Percentiles rank a stretch among this genome's conserved stretches.
Conservation (phyloP, 2,329 filamentous ascomycete species). For the Diplodia scrobiculata region DNA sequence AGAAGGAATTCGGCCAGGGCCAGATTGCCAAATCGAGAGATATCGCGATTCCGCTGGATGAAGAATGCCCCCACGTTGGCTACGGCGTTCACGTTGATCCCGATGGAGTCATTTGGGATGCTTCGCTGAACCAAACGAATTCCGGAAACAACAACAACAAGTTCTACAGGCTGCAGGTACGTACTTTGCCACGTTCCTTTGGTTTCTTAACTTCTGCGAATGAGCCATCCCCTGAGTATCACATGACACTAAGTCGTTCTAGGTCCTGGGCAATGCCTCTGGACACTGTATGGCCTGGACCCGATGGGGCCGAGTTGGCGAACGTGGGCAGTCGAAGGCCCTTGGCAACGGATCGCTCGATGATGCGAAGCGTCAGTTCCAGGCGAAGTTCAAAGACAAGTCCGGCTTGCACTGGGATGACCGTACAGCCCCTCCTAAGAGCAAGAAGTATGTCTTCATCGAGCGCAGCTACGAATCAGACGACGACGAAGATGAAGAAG, state of each 20-base stretch:
- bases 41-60: slow-evolving; percentile 53
- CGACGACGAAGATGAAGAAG: slow-evolving; percentile 59
- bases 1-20: slow-evolving; percentile 35
- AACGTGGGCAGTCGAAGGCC: slow-evolving; percentile 51
- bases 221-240: not conserved
- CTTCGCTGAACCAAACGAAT: slow-evolving; percentile 77
- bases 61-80: slow-evolving; percentile 41
- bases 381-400: slow-evolving; percentile 62
- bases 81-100: slow-evolving; percentile 66
- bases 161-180: slow-evolving; percentile 73
- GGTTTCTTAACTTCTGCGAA: not conserved
- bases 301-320: slow-evolving; percentile 76
- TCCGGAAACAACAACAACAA: slow-evolving; percentile 75
- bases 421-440: slow-evolving; percentile 58
- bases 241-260: slow-evolving; percentile 27
- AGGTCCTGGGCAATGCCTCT: slow-evolving; percentile 23
- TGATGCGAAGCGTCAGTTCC: slow-evolving; percentile 50
- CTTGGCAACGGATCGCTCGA: slow-evolving; percentile 46
- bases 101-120: slow-evolving; percentile 71
- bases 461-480: slow-evolving; percentile 76
- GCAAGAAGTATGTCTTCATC: slow-evolving; percentile 73
- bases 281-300: slow-evolving; percentile 65
- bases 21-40: slow-evolving; percentile 32
- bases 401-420: slow-evolving; percentile 56
- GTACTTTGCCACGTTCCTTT: not conserved